A percentile compares a stretch with the other conserved stretches of the same genome.
Conservation (phyloP, 208 protist genomes). For the Leishmania lainsoni region DNA sequence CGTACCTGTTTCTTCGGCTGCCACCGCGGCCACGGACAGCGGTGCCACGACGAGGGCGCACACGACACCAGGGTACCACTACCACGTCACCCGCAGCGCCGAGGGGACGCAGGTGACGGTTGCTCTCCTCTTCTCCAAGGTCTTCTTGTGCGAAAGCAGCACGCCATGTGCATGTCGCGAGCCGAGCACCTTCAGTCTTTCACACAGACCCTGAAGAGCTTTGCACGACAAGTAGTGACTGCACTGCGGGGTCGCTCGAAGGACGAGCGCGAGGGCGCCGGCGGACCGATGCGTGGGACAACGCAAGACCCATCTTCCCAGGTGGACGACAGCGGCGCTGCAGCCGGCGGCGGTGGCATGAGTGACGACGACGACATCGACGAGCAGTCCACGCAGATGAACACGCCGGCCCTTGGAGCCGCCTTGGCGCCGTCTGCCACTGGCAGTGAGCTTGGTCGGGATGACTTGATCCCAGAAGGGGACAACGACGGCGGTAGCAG, state of each 20-base stretch:
- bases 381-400: constrained; percentile 24
- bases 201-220: constrained; percentile 50
- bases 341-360: constrained; percentile 10
- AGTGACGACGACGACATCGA: constrained; percentile 37
- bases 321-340: constrained; percentile 32
- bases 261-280: constrained; percentile 36
- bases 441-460: constrained; percentile 22
- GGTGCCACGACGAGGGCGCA: background rate
- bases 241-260: constrained; percentile 49
- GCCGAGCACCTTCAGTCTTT: constrained; percentile 75
- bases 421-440: constrained; percentile 19
- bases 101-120: constrained; percentile 59
- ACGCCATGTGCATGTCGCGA: constrained; percentile 75
- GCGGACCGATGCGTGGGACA: constrained; percentile 13
- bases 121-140: constrained; percentile 79
- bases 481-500: constrained; percentile 25
- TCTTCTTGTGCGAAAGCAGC: constrained; percentile 46
- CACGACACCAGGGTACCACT: constrained; percentile 48
- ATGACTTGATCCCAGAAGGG: constrained; percentile 18
- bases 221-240: constrained; percentile 61
- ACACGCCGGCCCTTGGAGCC: constrained; percentile 22
- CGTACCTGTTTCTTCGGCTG: background rate
- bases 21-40: background rate
- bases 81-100: constrained; percentile 56
- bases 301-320: constrained; percentile 29